A percentile compares a stretch with the other conserved stretches of the same genome.
phyloP scores from a whole-genome alignment of 805 yeast genomes.

The Candida railenensis region DNA sequence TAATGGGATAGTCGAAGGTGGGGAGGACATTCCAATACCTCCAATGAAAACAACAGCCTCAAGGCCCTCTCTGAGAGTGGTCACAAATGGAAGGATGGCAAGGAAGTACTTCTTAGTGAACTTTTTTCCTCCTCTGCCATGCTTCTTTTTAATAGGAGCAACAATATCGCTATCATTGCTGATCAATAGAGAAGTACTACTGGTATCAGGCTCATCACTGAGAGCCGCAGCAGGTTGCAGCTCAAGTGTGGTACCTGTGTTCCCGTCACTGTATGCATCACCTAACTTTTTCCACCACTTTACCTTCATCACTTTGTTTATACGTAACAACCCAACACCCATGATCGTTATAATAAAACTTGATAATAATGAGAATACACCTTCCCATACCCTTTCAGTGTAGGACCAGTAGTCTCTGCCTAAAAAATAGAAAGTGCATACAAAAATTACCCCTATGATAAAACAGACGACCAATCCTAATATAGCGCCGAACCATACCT shows the following conservation, averaged over 20 bases:
- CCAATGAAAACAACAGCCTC: slow-evolving; percentile 93
- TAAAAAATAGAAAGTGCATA: slow-evolving; percentile 66
- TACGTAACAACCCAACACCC: slow-evolving; percentile 81
- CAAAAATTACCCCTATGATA: slow-evolving; percentile 69
- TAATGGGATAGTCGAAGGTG: slow-evolving; percentile 55
- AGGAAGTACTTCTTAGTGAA: slow-evolving; percentile 63
- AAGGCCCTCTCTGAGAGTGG: slow-evolving; percentile 84
- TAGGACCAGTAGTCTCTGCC: slow-evolving; percentile 86
- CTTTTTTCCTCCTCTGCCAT: not conserved
- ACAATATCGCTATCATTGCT: not conserved
- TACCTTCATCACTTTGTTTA: slow-evolving; percentile 72
- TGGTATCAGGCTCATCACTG: not conserved
- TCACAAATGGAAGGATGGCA: slow-evolving; percentile 77
- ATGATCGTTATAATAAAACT: slow-evolving; percentile 76
- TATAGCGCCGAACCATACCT: slow-evolving; percentile 81
- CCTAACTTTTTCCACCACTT: slow-evolving; percentile 64
- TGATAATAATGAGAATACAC: slow-evolving; percentile 74
- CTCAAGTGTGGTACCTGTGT: slow-evolving; percentile 1
- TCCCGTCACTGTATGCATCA: slow-evolving; percentile 31
- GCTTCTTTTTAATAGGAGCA: slow-evolving; percentile 1
- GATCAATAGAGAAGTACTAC: not conserved
- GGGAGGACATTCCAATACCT: slow-evolving; percentile 73
- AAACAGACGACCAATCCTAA: slow-evolving; percentile 70
- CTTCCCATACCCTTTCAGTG: slow-evolving; percentile 90
- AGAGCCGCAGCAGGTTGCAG: not conserved